Base-by-base conservation (phyloP, 352 stramenopile species). In the Globisporangium echinulatum region DNA sequence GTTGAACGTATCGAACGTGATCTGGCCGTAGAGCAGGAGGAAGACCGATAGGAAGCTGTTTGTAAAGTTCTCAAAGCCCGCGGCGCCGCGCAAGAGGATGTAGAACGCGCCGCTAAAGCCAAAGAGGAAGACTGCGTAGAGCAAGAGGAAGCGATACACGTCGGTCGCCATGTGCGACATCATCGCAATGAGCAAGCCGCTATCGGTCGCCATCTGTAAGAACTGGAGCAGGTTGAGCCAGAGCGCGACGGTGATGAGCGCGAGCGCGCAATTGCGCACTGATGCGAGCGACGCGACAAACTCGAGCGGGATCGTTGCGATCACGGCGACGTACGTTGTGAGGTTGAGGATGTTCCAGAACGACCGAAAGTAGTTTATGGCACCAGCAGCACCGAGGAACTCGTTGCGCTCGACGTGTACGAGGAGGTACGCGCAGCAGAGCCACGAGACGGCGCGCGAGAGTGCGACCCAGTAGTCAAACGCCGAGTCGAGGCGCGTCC, bases 71-170 rank as follows among this genome's bases (percentile, higher is more conserved):
- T 89, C 77, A 49, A 80, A 87, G 33, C 79, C 79, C 11, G 50
- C 61, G 13, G 68, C 75, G 38, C 74, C 77, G 5, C 81, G 75
- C 19, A 91, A 52, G n/a, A 91, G 52, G 25, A 87, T 69, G 60
- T 86, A 91, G 48, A 89, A 91, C 5, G 79, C 80, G 19, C 79
- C 81, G 50, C 74, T 89, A 53, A 87, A 88, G 48, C 79, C 79
- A 19, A 85, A 71, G 40, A 88, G 67, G 59, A 91, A 91, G 4
- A 89, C 79, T 1, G 68, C 74, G 60, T 89, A 91, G 17, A 91
- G 70, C 49, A 91, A 59, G 13, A 86, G 66, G 55, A 91, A 91
- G 5, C 77, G 77, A 52, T 79, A 75, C 48, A 88, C 74, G 50
- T 91, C 82, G 38, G 73, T 84, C 19, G 82, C 65, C 73, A 91